Conservation (phyloP, 371 early-diverging fungal species). For the Actinomortierella ambigua region DNA sequence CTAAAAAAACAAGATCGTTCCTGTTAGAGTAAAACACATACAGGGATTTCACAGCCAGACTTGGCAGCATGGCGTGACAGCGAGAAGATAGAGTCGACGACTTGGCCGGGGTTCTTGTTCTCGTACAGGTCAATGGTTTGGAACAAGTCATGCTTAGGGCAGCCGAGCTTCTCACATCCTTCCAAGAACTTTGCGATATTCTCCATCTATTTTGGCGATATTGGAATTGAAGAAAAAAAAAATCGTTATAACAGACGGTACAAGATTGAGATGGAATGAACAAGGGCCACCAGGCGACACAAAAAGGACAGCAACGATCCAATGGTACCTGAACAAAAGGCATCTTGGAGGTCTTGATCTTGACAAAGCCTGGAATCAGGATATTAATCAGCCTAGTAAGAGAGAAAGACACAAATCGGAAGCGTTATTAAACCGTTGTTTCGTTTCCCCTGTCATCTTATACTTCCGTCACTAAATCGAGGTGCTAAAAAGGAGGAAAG, state of each 20-base stretch:
- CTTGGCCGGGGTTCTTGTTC: constrained; percentile 82
- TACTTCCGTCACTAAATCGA: neutral
- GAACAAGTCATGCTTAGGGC: constrained; percentile 84
- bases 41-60: constrained; percentile 60
- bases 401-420: neutral
- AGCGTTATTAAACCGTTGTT: neutral
- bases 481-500: neutral
- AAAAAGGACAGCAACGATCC: neutral
- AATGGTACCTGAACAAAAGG: constrained; percentile 78
- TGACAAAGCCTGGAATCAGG: constrained; percentile 61
- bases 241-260: neutral
- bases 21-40: constrained; percentile 22
- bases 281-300: neutral
- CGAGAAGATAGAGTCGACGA: constrained; percentile 78
- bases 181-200: constrained; percentile 84
- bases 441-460: neutral
- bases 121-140: constrained; percentile 93
- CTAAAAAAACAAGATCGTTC: too few relatives aligned
- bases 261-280: neutral
- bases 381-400: constrained; percentile 59
- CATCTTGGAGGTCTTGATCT: constrained; percentile 70
- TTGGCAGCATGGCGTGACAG: constrained; percentile 83
- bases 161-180: constrained; percentile 73
- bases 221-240: neutral
- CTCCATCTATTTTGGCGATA: constrained; percentile 65